These are phyloP conservation scores for Claviceps arundinis DNA, from an alignment of 2,329 filamentous ascomycete genomes.

Conservation along the genomic window DNA sequence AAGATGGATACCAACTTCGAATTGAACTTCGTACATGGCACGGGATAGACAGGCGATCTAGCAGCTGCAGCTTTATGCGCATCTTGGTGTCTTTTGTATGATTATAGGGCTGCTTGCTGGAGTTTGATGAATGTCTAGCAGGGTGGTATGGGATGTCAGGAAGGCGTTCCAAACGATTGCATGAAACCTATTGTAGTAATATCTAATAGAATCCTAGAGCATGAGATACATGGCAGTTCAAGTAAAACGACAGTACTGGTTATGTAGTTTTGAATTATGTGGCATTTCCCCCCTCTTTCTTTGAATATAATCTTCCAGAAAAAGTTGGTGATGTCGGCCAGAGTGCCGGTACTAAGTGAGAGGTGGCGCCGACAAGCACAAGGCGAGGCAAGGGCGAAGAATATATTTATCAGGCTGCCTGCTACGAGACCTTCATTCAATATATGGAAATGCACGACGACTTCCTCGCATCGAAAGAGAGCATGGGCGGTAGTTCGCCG, in stretches of 20 bases:
- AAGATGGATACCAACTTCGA: not conserved
- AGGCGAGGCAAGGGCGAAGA: not conserved
- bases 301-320: no score
- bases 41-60: constrained; percentile 1
- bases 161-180: not conserved
- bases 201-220: constrained; percentile 1
- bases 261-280: no score
- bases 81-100: not conserved
- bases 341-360: not conserved
- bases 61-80: not conserved
- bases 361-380: not conserved
- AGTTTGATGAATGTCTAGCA: not conserved
- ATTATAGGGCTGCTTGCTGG: constrained; percentile 1
- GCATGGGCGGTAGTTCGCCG: not conserved
- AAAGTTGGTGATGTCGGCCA: no score
- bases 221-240: not conserved
- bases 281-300: no score
- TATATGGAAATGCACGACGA: not conserved
- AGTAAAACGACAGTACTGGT: not conserved
- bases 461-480: not conserved
- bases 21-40: not conserved
- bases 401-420: no score
- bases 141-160: not conserved
- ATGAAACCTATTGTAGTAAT: constrained; percentile 2
- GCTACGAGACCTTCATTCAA: no score